These are phyloP conservation scores for Phytophthora capsici DNA, from an alignment of 352 stramenopile genomes.

Conservation along the genomic window DNA sequence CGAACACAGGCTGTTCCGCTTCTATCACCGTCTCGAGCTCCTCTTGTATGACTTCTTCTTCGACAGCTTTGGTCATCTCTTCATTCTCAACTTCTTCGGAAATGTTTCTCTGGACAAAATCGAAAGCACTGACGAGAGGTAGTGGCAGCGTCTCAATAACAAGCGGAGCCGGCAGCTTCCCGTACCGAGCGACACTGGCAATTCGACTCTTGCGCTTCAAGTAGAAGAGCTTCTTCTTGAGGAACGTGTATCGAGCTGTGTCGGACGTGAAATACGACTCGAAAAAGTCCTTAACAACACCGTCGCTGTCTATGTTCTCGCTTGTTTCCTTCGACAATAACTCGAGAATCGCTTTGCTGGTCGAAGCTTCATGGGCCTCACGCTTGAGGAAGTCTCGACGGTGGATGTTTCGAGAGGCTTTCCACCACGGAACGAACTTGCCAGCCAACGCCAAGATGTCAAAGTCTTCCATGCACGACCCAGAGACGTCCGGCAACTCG, in stretches of 20 bases:
- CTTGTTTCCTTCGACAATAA: slow-evolving; percentile 37
- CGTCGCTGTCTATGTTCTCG: slow-evolving; percentile 13
- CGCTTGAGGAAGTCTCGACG: slow-evolving; percentile 59
- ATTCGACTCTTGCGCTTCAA: slow-evolving; percentile 50
- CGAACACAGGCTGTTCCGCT: slow-evolving; percentile 6
- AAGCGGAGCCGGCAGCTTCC: slow-evolving; percentile 52
- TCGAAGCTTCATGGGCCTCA: slow-evolving; percentile 53
- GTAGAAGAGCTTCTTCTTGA: slow-evolving; percentile 61
- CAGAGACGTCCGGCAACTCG: slow-evolving; percentile 58
- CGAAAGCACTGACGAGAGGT: slow-evolving; percentile 39
- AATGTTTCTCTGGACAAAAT: slow-evolving; percentile 30
- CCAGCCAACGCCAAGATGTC: slow-evolving; percentile 55
- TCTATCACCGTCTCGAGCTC: slow-evolving; percentile 6
- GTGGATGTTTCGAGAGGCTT: slow-evolving; percentile 47
- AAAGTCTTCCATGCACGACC: slow-evolving; percentile 43
- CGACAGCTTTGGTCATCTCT: slow-evolving; percentile 14
- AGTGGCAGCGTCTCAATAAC: slow-evolving; percentile 51
- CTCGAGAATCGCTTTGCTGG: slow-evolving; percentile 41
- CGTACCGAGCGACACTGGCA: slow-evolving; percentile 46
- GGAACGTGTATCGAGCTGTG: slow-evolving; percentile 45
- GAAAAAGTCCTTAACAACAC: slow-evolving; percentile 39
- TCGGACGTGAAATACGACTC: slow-evolving; percentile 58
- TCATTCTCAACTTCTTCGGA: slow-evolving; percentile 17
- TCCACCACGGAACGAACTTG: slow-evolving; percentile 72
- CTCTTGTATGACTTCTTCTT: slow-evolving; percentile 15